A percentile compares a stretch with the other conserved stretches of the same genome.
Evolutionary conservation across 306 rosid genomes (phyloP).

Genomic region (Citrullus amarus): DNA sequence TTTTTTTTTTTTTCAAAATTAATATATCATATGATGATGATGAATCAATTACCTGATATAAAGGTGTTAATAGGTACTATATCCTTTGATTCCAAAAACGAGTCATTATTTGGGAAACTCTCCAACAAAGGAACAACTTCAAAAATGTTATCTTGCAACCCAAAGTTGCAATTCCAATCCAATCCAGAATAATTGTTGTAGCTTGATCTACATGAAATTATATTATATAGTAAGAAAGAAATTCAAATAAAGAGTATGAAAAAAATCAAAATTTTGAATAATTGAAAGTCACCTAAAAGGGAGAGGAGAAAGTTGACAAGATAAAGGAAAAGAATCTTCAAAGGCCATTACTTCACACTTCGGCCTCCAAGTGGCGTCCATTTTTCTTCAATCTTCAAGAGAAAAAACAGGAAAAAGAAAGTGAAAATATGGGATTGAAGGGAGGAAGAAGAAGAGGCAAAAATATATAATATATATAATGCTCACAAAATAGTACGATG

Average conservation of each 20-base stretch:
- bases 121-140: slow-evolving; percentile 23
- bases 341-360: not conserved
- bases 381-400: too few species aligned
- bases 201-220: not conserved
- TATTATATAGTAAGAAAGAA: not conserved
- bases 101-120: slow-evolving; percentile 9
- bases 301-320: slow-evolving; percentile 15
- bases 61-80: slow-evolving; percentile 17
- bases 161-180: slow-evolving; percentile 25
- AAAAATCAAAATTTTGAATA: too few species aligned
- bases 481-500: not conserved
- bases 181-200: not conserved
- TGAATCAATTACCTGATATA: not conserved
- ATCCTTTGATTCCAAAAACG: slow-evolving; percentile 13
- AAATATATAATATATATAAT: slow-evolving; percentile 14
- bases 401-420: too few species aligned
- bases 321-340: slow-evolving; percentile 22
- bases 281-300: slow-evolving; percentile 3
- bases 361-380: not conserved
- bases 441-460: not conserved
- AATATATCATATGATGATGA: not conserved
- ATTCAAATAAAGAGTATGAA: too few species aligned
- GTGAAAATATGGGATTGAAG: not conserved
- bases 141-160: slow-evolving; percentile 11
- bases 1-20: too few species aligned